Conservation (phyloP, 768 basidiomycete species). For the Leucosporidium creatinivorum region DNA sequence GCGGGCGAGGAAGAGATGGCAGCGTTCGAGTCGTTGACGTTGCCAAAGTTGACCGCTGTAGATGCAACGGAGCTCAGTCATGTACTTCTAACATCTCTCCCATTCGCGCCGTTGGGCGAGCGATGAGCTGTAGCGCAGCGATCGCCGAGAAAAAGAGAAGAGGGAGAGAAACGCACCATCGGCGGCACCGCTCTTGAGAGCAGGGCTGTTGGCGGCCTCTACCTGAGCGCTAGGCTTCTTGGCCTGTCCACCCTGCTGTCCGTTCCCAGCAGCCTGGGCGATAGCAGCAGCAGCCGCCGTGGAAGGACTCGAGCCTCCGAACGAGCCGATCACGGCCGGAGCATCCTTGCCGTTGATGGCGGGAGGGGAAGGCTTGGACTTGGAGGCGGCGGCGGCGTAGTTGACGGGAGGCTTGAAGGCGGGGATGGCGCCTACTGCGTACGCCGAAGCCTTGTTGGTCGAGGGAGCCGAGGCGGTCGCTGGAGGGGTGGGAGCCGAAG, state of each 20-base stretch:
- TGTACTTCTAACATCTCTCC: neutral
- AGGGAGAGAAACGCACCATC: slow-evolving; percentile 14
- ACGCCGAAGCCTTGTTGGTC: neutral
- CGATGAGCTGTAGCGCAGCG: neutral
- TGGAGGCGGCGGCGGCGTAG: slow-evolving; percentile 26
- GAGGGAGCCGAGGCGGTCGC: neutral
- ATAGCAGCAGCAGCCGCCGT: slow-evolving; percentile 17
- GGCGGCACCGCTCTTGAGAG: slow-evolving; percentile 17
- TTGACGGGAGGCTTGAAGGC: slow-evolving; percentile 12
- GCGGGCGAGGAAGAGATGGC: slow-evolving; percentile 31
- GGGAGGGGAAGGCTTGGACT: slow-evolving; percentile 28
- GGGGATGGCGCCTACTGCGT: neutral
- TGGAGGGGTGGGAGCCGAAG: neutral
- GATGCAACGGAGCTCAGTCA: neutral
- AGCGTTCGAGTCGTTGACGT: slow-evolving; percentile 30
- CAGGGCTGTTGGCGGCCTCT: slow-evolving; percentile 25
- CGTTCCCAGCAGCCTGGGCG: slow-evolving; percentile 16
- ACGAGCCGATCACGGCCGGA: slow-evolving; percentile 26
- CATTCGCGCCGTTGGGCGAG: neutral
- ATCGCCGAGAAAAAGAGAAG: neutral
- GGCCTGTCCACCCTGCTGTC: neutral
- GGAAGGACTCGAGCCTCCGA: slow-evolving; percentile 5
- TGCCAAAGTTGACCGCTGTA: slow-evolving; percentile 22
- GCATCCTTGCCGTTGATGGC: slow-evolving; percentile 34
- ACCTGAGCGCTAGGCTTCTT: slow-evolving; percentile 29